phyloP scores from a whole-genome alignment of 345 rosid genomes.

The Rhodamnia argentea region DNA sequence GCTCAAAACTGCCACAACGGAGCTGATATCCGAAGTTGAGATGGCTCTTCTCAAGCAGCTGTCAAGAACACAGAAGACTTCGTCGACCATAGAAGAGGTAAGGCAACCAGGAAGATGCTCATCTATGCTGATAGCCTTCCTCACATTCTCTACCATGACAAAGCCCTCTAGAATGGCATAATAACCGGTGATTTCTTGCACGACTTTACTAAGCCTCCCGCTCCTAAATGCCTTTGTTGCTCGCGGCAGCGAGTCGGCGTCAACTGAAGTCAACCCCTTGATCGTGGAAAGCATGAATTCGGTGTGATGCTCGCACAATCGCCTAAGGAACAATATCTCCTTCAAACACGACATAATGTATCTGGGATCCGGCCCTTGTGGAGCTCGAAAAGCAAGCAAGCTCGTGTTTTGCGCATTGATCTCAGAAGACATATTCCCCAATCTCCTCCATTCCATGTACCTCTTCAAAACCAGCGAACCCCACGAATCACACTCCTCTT shows the following conservation, averaged over 20 bases:
- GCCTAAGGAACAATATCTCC: conserved; percentile 81
- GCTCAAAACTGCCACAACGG: conserved; percentile 86
- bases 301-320: conserved; percentile 79
- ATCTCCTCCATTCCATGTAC: conserved; percentile 81
- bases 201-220: conserved; percentile 73
- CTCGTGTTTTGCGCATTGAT: conserved; percentile 70
- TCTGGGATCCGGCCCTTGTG: conserved; percentile 87
- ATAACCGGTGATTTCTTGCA: conserved; percentile 79
- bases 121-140: conserved; percentile 88
- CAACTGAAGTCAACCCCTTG: conserved; percentile 71
- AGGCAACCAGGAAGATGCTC: conserved; percentile 92
- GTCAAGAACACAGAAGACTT: conserved; percentile 85
- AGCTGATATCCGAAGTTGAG: conserved; percentile 75
- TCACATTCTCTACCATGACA: conserved; percentile 95
- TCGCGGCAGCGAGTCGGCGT: conserved; percentile 71
- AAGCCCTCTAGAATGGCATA: conserved; percentile 93
- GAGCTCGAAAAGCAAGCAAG: conserved; percentile 60
- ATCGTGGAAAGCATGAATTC: conserved; percentile 89
- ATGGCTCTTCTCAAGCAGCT: conserved; percentile 86
- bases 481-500: conserved; percentile 92
- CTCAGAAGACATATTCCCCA: conserved; percentile 71
- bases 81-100: conserved; percentile 95
- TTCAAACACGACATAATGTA: conserved; percentile 75
- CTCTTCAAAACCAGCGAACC: conserved; percentile 74
- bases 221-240: conserved; percentile 85